Percentiles rank a stretch among this genome's conserved stretches.
phyloP scores from a whole-genome alignment of 345 rosid species.

The Gossypium mustelinum region DNA sequence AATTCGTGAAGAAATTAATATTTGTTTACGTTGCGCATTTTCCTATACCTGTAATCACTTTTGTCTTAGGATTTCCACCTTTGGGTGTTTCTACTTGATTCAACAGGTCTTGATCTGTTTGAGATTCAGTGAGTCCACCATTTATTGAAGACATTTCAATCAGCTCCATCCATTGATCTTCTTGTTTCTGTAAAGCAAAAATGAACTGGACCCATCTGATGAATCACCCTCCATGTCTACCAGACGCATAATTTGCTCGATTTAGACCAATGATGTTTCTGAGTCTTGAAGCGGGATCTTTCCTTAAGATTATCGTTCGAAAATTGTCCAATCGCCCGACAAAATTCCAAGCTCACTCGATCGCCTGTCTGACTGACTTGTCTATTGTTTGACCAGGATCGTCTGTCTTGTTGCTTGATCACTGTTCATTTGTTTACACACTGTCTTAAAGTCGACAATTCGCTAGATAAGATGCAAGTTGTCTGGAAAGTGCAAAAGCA shows the following conservation, averaged over 20 bases:
- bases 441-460: too few species aligned
- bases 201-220: background rate
- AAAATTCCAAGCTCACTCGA: too few species aligned
- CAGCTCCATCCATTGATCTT: background rate
- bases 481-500: too few species aligned
- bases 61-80: background rate
- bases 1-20: too few species aligned
- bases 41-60: background rate
- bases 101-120: background rate
- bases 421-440: too few species aligned
- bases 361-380: too few species aligned
- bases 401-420: too few species aligned
- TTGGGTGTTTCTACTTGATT: background rate
- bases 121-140: background rate
- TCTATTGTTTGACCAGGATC: too few species aligned
- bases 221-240: background rate
- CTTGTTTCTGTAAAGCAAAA: background rate
- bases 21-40: background rate
- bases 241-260: background rate
- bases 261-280: background rate
- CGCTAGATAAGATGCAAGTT: too few species aligned
- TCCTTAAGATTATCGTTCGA: too few species aligned
- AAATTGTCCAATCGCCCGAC: too few species aligned
- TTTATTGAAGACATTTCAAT: background rate
- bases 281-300: too few species aligned